phyloP scores from a whole-genome alignment of 2,329 filamentous ascomycete genomes.

The Aspergillus fumigatiaffinis region DNA sequence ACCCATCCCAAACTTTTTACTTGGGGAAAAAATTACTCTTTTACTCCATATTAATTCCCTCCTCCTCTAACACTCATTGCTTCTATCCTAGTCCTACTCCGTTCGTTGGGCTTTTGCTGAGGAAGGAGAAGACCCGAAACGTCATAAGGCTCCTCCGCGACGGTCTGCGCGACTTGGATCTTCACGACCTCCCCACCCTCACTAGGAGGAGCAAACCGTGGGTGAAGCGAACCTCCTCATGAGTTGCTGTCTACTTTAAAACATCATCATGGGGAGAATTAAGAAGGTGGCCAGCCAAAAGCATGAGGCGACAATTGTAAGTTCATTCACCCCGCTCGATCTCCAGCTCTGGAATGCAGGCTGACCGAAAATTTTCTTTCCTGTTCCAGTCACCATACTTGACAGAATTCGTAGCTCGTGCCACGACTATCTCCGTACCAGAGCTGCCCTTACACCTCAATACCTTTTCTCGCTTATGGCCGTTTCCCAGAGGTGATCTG shows the following conservation, averaged over 20 bases:
- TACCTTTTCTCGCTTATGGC: conserved; percentile 85
- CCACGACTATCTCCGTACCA: conserved; percentile 61
- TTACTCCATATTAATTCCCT: background rate
- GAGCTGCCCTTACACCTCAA: conserved; percentile 72
- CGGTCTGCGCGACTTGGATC: conserved; percentile 27
- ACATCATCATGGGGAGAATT: conserved; percentile 48
- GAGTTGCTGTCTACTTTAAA: conserved; percentile 32
- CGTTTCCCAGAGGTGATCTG: conserved; percentile 88
- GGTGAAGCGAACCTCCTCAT: conserved; percentile 33
- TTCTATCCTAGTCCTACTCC: conserved; percentile 7
- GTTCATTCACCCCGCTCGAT: conserved; percentile 19
- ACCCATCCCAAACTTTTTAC: conserved; percentile 4
- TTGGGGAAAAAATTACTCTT: conserved; percentile 6
- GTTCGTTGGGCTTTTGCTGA: conserved; percentile 24
- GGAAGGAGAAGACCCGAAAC: conserved; percentile 31
- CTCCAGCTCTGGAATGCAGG: conserved; percentile 1
- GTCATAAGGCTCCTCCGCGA: conserved; percentile 35
- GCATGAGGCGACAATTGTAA: conserved; percentile 50
- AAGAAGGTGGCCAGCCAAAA: conserved; percentile 51
- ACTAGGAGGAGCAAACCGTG: conserved; percentile 27
- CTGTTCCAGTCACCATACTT: conserved; percentile 75
- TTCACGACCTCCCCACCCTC: conserved; percentile 23
- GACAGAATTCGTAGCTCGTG: conserved; percentile 70
- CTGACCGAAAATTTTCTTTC: conserved; percentile 22
- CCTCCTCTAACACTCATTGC: background rate